These are phyloP conservation scores for Penicillium odoratum DNA, from an alignment of 495 filamentous ascomycete species.

Conservation along the genomic window DNA sequence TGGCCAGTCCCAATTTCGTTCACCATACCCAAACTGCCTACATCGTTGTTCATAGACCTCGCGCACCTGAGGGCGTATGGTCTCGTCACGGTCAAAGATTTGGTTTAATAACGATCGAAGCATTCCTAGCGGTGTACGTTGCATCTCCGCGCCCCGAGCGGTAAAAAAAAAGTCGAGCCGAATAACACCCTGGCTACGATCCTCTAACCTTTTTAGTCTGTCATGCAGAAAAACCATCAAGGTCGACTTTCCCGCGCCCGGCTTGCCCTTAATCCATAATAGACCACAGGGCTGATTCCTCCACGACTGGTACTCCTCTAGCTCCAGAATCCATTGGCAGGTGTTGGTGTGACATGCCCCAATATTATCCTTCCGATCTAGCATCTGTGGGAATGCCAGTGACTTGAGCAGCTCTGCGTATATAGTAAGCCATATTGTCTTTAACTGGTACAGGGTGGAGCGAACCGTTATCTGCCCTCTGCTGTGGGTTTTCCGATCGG, in stretches of 20 bases:
- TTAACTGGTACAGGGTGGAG: background rate
- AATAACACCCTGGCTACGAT: background rate
- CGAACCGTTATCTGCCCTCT: slow-evolving; percentile 12
- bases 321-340: slow-evolving; percentile 38
- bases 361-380: slow-evolving; percentile 15
- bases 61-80: slow-evolving; percentile 9
- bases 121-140: slow-evolving; percentile 20
- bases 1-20: slow-evolving; percentile 20
- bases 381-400: slow-evolving; percentile 20
- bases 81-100: slow-evolving; percentile 6
- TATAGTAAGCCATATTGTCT: background rate
- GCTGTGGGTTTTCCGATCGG: slow-evolving; percentile 1
- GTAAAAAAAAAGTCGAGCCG: slow-evolving; percentile 21
- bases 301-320: slow-evolving; percentile 38
- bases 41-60: slow-evolving; percentile 14
- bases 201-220: slow-evolving; percentile 6
- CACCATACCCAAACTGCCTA: slow-evolving; percentile 9
- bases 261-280: slow-evolving; percentile 53
- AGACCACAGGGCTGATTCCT: slow-evolving; percentile 22
- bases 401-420: slow-evolving; percentile 12
- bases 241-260: slow-evolving; percentile 52
- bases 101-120: slow-evolving; percentile 18
- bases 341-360: slow-evolving; percentile 29
- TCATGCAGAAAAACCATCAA: slow-evolving; percentile 29
- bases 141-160: slow-evolving; percentile 16